Conservation (phyloP, 2,329 filamentous ascomycete species). For the Escovopsis weberi region DNA sequence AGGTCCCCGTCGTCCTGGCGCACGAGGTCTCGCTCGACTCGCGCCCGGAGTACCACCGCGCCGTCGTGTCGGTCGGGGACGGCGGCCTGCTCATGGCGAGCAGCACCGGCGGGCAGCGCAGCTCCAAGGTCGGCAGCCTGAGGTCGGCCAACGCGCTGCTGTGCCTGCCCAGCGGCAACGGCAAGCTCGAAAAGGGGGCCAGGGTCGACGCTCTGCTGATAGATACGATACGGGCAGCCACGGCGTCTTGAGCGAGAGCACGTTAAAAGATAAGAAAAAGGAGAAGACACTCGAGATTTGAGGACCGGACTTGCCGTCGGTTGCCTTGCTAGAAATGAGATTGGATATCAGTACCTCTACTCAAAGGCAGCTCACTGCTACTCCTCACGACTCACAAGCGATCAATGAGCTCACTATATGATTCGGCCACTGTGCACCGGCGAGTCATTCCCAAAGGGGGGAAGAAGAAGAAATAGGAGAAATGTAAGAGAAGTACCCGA, state of each 20-base stretch:
- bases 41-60: conserved; percentile 88
- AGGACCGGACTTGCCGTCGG: no score
- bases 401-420: no score
- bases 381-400: no score
- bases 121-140: conserved; percentile 77
- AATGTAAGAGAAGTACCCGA: no score
- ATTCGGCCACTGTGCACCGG: no score
- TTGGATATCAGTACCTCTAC: no score
- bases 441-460: no score
- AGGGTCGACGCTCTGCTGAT: conserved; percentile 70
- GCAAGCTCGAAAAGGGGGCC: conserved; percentile 51
- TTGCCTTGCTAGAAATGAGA: no score
- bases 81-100: conserved; percentile 58
- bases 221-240: conserved; percentile 28
- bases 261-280: neutral
- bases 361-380: no score
- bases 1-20: conserved; percentile 53
- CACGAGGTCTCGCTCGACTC: conserved; percentile 63
- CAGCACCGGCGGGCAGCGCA: conserved; percentile 83
- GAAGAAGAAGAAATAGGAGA: no score
- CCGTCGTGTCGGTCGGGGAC: conserved; percentile 47
- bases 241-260: no score
- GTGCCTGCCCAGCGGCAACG: conserved; percentile 53
- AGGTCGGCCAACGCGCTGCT: conserved; percentile 79
- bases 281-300: no score